Evolutionary conservation across 164 flowering plant species (phyloP).

Genomic region (Chimonanthus salicifolius): DNA sequence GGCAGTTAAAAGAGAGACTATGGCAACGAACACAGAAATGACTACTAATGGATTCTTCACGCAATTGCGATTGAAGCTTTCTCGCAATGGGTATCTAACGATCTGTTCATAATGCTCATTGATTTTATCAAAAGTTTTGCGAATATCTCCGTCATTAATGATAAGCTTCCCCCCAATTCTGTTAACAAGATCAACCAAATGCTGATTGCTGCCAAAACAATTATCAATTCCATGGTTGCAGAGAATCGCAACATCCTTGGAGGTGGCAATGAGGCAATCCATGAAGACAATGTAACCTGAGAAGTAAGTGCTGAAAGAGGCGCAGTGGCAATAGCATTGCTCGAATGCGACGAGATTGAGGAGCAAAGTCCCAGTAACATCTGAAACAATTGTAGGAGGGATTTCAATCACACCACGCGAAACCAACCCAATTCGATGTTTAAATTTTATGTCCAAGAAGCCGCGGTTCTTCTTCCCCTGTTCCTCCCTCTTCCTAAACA

Average conservation of each 20-base stretch:
- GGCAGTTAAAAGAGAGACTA: no score
- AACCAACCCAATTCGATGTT: conserved; percentile 26
- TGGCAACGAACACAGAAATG: not conserved
- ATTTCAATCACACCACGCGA: conserved; percentile 48
- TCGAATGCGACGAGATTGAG: conserved; percentile 65
- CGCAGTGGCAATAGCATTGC: not conserved
- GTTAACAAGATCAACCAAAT: conserved; percentile 74
- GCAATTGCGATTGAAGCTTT: not conserved
- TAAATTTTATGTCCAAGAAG: conserved; percentile 71
- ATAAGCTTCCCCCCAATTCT: conserved; percentile 50
- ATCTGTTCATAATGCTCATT: conserved; percentile 35
- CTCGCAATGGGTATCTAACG: not conserved
- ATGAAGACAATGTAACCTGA: conserved; percentile 73
- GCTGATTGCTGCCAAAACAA: conserved; percentile 72
- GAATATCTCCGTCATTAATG: conserved; percentile 40
- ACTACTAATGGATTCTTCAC: not conserved
- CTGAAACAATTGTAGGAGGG: conserved; percentile 38
- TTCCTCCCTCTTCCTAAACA: conserved; percentile 55
- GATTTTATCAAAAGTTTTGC: conserved; percentile 48
- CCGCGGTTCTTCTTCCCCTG: conserved; percentile 23
- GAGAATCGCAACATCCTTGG: conserved; percentile 63
- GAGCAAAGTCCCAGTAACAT: conserved; percentile 51
- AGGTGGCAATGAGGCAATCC: conserved; percentile 71
- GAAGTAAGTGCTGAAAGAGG: conserved; percentile 53
- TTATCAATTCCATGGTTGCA: conserved; percentile 71